Percentiles rank a stretch among this genome's conserved stretches.
Conservation (phyloP, 1,284 basidiomycete genomes). For the Trametes versicolor region DNA sequence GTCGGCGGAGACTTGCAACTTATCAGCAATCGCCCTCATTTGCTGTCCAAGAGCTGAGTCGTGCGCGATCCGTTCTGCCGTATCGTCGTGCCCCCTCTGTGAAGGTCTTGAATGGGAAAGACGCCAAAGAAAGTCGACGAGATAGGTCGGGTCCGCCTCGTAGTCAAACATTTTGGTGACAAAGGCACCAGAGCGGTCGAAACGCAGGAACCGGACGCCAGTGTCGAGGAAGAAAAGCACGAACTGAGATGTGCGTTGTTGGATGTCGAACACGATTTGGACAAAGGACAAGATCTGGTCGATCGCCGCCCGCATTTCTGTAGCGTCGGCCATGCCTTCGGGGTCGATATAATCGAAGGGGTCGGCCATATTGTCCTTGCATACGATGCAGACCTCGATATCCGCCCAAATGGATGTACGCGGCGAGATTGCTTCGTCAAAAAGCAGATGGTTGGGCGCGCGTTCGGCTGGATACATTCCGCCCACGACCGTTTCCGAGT, state of each 20-base stretch:
- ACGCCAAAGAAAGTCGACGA: slow-evolving; percentile 18
- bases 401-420: no score
- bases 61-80: slow-evolving; percentile 6
- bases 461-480: no score
- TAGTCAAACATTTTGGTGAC: slow-evolving; percentile 22
- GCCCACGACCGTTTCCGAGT: no score
- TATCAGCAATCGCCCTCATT: background rate
- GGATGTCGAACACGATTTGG: slow-evolving; percentile 5
- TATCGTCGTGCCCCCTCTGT: slow-evolving; percentile 21
- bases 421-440: no score
- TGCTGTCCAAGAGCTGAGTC: background rate
- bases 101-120: background rate
- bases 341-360: no score
- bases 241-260: slow-evolving; percentile 18
- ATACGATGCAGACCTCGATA: no score
- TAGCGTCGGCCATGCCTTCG: no score
- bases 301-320: no score
- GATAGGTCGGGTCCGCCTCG: background rate
- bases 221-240: slow-evolving; percentile 13
- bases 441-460: no score
- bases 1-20: background rate
- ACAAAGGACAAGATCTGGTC: slow-evolving; percentile 10
- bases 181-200: slow-evolving; percentile 22
- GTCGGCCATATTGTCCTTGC: no score
- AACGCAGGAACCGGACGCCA: slow-evolving; percentile 16